phyloP scores from a whole-genome alignment of 2,329 filamentous ascomycete species.

The Fusarium pseudoanthophilum region DNA sequence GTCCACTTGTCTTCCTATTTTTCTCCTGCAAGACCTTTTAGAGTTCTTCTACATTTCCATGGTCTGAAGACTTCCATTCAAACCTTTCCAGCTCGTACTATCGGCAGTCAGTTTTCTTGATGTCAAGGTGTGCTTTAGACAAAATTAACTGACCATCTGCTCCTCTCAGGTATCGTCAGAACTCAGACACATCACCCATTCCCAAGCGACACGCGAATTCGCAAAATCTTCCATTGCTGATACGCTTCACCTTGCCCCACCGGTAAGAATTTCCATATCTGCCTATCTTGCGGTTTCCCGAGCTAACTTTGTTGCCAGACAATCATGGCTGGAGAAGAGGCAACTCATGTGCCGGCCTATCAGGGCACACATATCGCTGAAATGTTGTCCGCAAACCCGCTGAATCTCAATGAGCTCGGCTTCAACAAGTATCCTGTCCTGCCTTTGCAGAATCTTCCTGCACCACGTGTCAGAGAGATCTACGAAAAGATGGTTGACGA shows the following conservation, averaged over 20 bases:
- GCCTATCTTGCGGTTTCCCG: rapidly evolving
- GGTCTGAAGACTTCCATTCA: neutral
- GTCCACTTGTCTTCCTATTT: neutral
- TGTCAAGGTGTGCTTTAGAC: neutral
- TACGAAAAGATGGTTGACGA: neutral
- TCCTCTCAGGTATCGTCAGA: rapidly evolving
- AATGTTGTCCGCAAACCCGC: rapidly evolving
- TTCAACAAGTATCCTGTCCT: neutral
- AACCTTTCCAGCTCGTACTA: neutral
- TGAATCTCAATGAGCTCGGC: neutral
- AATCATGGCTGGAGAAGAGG: neutral
- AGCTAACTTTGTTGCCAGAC: rapidly evolving
- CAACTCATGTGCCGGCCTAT: neutral
- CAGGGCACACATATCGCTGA: neutral
- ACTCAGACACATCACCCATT: rapidly evolving
- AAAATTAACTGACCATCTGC: neutral
- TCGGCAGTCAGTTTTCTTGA: neutral
- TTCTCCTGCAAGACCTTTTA: rapidly evolving
- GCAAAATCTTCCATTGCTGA: neutral
- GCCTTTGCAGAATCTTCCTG: rapidly evolving
- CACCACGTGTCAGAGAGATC: neutral
- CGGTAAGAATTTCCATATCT: rapidly evolving
- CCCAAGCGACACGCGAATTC: rapidly evolving
- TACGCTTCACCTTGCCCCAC: rapidly evolving
- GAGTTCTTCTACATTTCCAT: neutral